These are phyloP conservation scores for Nemania sp. DNA, from an alignment of 2,329 filamentous ascomycete genomes.

Conservation along the genomic window DNA sequence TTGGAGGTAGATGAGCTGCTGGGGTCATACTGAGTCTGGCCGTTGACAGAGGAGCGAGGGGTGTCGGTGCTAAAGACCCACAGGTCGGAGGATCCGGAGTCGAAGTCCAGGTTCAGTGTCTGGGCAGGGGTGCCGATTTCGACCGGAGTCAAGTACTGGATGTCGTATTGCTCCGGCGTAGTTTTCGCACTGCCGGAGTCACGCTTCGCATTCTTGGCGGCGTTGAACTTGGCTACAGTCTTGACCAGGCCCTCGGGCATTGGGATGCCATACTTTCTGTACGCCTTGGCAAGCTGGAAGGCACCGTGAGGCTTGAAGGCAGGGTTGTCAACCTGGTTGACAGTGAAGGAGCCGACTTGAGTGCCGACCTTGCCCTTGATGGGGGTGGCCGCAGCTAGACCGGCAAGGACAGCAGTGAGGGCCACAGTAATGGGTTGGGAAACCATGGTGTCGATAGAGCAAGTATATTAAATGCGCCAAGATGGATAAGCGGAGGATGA, in stretches of 20 bases:
- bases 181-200: slow-evolving; percentile 36
- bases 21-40: slow-evolving; percentile 39
- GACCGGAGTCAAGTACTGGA: slow-evolving; percentile 41
- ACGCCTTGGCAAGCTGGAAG: slow-evolving; percentile 37
- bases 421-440: slow-evolving; percentile 18
- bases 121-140: slow-evolving; percentile 42
- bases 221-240: slow-evolving; percentile 32
- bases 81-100: slow-evolving; percentile 44
- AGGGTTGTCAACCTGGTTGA: slow-evolving; percentile 36
- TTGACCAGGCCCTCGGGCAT: slow-evolving; percentile 35
- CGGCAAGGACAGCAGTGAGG: slow-evolving; percentile 32
- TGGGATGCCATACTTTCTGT: slow-evolving; percentile 38
- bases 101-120: slow-evolving; percentile 43
- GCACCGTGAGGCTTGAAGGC: slow-evolving; percentile 37
- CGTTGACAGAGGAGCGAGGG: slow-evolving; percentile 29
- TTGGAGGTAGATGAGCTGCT: slow-evolving; percentile 34
- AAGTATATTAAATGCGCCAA: slow-evolving; percentile 6
- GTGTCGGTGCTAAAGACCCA: slow-evolving; percentile 43
- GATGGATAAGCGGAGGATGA: neutral
- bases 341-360: slow-evolving; percentile 35
- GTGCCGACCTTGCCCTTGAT: slow-evolving; percentile 27
- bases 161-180: slow-evolving; percentile 39
- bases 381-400: slow-evolving; percentile 34
- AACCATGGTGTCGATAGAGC: slow-evolving; percentile 21
- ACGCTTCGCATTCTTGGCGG: slow-evolving; percentile 29